These are phyloP conservation scores for Botrytis sinoallii DNA, from an alignment of 2,329 filamentous ascomycete genomes.

Conservation along the genomic window DNA sequence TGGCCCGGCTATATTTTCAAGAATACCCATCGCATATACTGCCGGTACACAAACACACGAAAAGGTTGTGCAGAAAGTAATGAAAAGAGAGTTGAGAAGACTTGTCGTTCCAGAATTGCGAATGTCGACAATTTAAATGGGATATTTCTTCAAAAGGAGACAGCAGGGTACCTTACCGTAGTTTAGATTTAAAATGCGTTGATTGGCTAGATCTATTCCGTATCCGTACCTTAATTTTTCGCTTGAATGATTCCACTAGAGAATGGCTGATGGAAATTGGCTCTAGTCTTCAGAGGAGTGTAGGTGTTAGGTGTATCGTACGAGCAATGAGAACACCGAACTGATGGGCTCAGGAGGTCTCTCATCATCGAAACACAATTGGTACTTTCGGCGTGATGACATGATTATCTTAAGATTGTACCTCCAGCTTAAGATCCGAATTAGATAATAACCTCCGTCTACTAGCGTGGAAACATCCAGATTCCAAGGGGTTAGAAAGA, in stretches of 20 bases:
- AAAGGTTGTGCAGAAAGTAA: background rate
- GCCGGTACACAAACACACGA: conserved; percentile 11
- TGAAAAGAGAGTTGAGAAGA: background rate
- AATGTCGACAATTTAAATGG: conserved; percentile 17
- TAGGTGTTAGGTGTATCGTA: background rate
- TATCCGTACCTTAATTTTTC: conserved; percentile 14
- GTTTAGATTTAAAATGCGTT: conserved; percentile 3
- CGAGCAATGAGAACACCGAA: background rate
- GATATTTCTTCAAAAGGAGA: conserved; percentile 18
- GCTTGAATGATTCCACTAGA: conserved; percentile 1
- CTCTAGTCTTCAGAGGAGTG: background rate
- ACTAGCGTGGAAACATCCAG: background rate
- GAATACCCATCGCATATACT: conserved; percentile 32
- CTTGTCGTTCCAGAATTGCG: background rate
- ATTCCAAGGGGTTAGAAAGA: background rate
- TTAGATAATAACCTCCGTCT: conserved; percentile 4
- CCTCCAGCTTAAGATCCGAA: background rate
- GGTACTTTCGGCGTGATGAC: background rate
- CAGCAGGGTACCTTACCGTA: conserved; percentile 1
- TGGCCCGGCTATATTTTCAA: conserved; percentile 32
- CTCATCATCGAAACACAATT: conserved; percentile 3
- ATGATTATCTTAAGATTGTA: background rate
- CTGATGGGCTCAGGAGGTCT: background rate
- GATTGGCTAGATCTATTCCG: conserved; percentile 12
- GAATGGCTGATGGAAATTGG: background rate